Base-by-base conservation (phyloP, 495 filamentous ascomycete species). In the Astrocystis sublimbata region DNA sequence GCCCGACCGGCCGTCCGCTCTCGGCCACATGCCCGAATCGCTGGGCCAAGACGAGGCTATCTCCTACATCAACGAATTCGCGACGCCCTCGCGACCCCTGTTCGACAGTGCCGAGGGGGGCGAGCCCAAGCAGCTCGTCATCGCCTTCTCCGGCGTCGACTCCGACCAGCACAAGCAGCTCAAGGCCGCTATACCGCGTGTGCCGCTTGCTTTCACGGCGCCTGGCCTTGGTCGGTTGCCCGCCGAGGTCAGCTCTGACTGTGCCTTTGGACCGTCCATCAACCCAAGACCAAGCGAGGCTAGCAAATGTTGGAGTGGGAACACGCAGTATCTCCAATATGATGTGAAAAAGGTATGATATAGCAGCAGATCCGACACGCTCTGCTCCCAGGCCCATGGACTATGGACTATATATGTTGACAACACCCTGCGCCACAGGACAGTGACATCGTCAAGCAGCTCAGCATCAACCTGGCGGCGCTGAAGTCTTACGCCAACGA, bases 101-200 rank as follows among this genome's bases (percentile, higher is more conserved):
- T 83, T 83, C 49, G 62, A 68, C 28, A 65, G 72, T 1, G 7
- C 41, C 1, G 65, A 66, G 33, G 60, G 65, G 13, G 65, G 62
- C 31, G 70, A 75, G 50, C 73, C 77, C 41, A 67, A 71, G 49
- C 81, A 85, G 68, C 73, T 85, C 12, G 70, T 84, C 10, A 69
- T 85, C 53, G 67, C 83, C 43, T 70, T 85, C 30, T 80, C 83
- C 62, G 81, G 81, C 46, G 52, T 76, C 19, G 72, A 73, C 7
- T n/a, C 66, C 3, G 58, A 74, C 42, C 69, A 76, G 2, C 56
- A 71, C 42, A 50, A 65, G 49, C 55, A 67, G 23, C 33, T 79
- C 21, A 73, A 66, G 67, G 62, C 71, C 23, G 65, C 68, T 54
- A 42, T 79, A 54, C 52, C 70, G 31, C 61, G 61, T 40, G 67